phyloP scores from a whole-genome alignment of 1,139 yeast genomes.

The Scheffersomyces quercinus region DNA sequence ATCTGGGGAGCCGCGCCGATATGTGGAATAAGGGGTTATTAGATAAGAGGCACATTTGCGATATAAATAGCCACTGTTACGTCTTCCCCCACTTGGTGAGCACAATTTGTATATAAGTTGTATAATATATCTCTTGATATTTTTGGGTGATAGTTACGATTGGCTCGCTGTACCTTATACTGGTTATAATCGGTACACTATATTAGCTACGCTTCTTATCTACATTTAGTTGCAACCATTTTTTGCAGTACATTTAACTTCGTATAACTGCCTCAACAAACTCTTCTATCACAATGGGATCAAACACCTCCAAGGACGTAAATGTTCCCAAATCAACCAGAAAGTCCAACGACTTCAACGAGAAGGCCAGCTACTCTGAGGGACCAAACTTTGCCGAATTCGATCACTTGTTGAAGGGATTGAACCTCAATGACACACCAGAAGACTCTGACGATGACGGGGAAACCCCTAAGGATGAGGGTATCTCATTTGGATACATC shows the following conservation, averaged over 20 bases:
- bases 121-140: too few species aligned
- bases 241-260: too few species aligned
- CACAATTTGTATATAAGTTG: too few species aligned
- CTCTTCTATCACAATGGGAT: conserved; percentile 13
- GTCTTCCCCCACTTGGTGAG: too few species aligned
- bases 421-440: conserved; percentile 6
- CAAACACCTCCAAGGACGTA: conserved; percentile 12
- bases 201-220: too few species aligned
- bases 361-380: conserved; percentile 9
- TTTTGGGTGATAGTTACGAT: too few species aligned
- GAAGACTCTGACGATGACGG: not conserved
- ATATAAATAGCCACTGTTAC: conserved; percentile 1
- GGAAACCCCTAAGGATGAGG: conserved; percentile 2
- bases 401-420: conserved; percentile 10
- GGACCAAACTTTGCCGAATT: too few species aligned
- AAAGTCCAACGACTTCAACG: conserved; percentile 7
- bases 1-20: not conserved
- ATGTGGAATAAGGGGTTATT: not conserved
- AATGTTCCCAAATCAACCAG: not conserved
- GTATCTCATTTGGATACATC: conserved; percentile 36
- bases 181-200: too few species aligned
- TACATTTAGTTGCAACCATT: too few species aligned
- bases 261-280: too few species aligned
- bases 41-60: not conserved
- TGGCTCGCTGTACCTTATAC: too few species aligned